phyloP scores from a whole-genome alignment of 1,284 basidiomycete species.

The Mycena citricolor region DNA sequence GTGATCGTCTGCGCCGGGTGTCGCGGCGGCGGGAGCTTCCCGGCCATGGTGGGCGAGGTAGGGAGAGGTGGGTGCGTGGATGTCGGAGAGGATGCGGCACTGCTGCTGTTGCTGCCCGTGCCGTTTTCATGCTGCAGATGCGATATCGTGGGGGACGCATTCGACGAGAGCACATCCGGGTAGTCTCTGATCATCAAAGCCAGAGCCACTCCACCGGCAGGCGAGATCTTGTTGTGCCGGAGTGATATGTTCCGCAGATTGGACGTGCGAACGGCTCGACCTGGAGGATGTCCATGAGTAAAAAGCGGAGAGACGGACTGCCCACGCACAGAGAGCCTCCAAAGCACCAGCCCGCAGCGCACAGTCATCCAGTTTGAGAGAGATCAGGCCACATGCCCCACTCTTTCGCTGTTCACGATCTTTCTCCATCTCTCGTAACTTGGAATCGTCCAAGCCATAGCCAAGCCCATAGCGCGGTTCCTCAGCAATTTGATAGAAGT shows the following conservation, averaged over 20 bases:
- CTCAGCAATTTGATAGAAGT: no score
- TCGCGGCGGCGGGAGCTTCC: conserved; percentile 59
- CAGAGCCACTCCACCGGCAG: conserved; percentile 84
- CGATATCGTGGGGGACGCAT: no score
- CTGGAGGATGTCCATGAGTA: conserved; percentile 36
- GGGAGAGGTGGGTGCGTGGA: no score
- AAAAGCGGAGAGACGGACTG: conserved; percentile 3
- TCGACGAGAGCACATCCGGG: conserved; percentile 74
- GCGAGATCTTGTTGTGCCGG: conserved; percentile 81
- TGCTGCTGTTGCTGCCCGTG: no score
- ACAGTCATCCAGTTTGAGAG: conserved; percentile 83
- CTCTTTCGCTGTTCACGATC: background rate
- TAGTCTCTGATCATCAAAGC: conserved; percentile 96
- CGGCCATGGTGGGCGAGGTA: no score
- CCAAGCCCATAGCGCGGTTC: conserved; percentile 19
- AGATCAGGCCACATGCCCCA: conserved; percentile 58
- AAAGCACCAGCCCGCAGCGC: conserved; percentile 68
- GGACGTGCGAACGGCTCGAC: conserved; percentile 79
- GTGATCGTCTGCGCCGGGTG: conserved; percentile 41
- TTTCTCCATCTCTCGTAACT: background rate
- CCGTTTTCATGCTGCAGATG: conserved; percentile 35
- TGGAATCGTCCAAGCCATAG: conserved; percentile 7
- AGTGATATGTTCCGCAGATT: conserved; percentile 85
- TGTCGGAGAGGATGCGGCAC: no score
- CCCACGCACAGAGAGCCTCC: conserved; percentile 70